Base-by-base conservation (phyloP, 2,329 filamentous ascomycete genomes). In the Blastomyces parvus region DNA sequence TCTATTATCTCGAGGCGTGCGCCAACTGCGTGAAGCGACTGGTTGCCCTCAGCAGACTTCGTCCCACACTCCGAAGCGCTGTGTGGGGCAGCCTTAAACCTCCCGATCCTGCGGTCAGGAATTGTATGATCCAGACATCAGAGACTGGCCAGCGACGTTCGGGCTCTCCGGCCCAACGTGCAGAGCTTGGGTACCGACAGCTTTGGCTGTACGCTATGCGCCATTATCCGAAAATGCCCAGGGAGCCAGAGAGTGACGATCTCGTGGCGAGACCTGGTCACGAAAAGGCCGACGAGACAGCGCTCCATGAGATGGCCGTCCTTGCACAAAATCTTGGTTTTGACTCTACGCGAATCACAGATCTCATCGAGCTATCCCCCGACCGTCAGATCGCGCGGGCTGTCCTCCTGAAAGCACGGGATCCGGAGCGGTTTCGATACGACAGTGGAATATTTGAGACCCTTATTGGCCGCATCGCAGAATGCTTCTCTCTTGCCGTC, bases 261-360 rank as follows among this genome's bases (percentile, higher is more conserved):
- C 44, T 48, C 7, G 7, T 48, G n/a, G n/a, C n/a, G 7, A 48
- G 9, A 48, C 7, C n/a, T 22, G n/a, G 7, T 48, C 7, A 22
- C 7, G n/a, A 48, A 48, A 48, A 48, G 44, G n/a, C 9, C n/a
- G n/a, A 48, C 7, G n/a, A 48, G 44, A 48, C 44, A 48, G 44
- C 7, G n/a, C 44, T 48, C 3, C 44, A 48, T 48, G 44, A 48
- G n/a, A 69, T 70, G 66, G 67, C 68, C 42, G 38, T 50, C 5
- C 66, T 70, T 27, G 66, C 69, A 38, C 58, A 33, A 53, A 50
- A 63, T 17, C 63, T 71, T 9, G 68, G 66, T 2, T 71, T 70
- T 59, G 8, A 63, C 17, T 67, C 68, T 52, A 57, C 62, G 30
- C 58, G 65, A 40, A 69, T 70, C n/a, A 46, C 53, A 27, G 59